Evolutionary conservation across 208 protist species (phyloP), one percentile per base, ranked within the genome.

Genomic region (Leishmania arabica): DNA sequence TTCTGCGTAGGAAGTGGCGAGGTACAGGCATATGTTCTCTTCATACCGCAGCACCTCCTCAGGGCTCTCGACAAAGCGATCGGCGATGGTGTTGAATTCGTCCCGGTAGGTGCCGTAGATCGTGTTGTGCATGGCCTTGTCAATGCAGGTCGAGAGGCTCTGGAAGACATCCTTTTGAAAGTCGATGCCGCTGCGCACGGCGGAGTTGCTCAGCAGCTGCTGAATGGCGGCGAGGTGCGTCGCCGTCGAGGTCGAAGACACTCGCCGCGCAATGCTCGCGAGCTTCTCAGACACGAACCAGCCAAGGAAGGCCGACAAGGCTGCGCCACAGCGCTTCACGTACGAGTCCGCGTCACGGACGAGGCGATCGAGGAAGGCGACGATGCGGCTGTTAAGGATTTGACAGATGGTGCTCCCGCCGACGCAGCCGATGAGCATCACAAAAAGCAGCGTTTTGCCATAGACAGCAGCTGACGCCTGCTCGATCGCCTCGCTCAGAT

Each of bases 261-360:
- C 86, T 6, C 84, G 82, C 53, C 80, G 80, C 66, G 84, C 78
- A n/a, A 96, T 78, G 49, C 73, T 78, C 53, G 75, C 76, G 40
- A 98, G 81, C 79, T 94, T 92, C 69, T 93, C 84, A 6, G 90
- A 83, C 47, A 96, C 81, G 76, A 95, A 94, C 49, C 84, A 72
- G 62, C 86, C 86, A 19, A 97, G 42, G 71, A 90, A 93, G 40
- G 75, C 75, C 21, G 77, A 85, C 45, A 95, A 69, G 21, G 73
- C 80, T 5, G 69, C 71, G 6, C 79, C 83, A 81, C 95, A 97
- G n/a, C 85, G 83, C 78, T 84, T 80, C 58, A 97, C 87, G 85
- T 98, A 97, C 42, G 74, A 78, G 75, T 98, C 95, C 31, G 84
- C 87, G 56, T 96, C 93, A 17, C 87, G 84, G 51, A 94, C 54